Conservation (phyloP, 441 rosid species). For the Euphorbia corollata region DNA sequence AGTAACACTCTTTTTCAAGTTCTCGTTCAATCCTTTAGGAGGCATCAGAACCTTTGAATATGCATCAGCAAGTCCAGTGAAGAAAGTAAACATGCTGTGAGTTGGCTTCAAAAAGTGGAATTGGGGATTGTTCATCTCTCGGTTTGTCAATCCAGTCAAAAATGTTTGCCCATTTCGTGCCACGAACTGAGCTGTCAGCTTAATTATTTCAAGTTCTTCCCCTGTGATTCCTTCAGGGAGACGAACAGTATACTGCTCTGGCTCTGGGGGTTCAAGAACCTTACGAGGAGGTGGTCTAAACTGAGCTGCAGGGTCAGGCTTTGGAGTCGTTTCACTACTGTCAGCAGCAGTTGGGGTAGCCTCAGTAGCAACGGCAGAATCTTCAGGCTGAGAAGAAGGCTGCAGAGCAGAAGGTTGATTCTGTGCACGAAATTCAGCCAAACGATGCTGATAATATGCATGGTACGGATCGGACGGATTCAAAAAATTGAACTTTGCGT, state of each 20-base stretch:
- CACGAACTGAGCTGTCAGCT: conserved; percentile 92
- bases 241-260: conserved; percentile 76
- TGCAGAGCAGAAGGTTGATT: conserved; percentile 46
- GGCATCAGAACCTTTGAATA: conserved; percentile 90
- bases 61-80: conserved; percentile 83
- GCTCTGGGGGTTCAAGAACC: conserved; percentile 74
- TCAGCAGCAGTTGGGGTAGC: conserved; percentile 28
- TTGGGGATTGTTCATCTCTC: conserved; percentile 78
- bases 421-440: conserved; percentile 67
- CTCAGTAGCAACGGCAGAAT: conserved; percentile 33
- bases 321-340: conserved; percentile 30
- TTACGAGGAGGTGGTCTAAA: conserved; percentile 55
- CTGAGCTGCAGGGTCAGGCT: conserved; percentile 51
- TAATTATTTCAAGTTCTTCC: conserved; percentile 86
- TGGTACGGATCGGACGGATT: conserved; percentile 71
- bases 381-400: conserved; percentile 29
- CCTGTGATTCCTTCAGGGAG: conserved; percentile 86
- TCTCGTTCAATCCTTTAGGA: conserved; percentile 66
- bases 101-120: conserved; percentile 92
- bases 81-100: conserved; percentile 86
- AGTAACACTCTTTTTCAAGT: conserved; percentile 47
- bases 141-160: conserved; percentile 67
- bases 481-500: conserved; percentile 77
- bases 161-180: conserved; percentile 87
- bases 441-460: conserved; percentile 72